Evolutionary conservation across 768 basidiomycete species (phyloP).

Genomic region (Lactifluus piperatus): DNA sequence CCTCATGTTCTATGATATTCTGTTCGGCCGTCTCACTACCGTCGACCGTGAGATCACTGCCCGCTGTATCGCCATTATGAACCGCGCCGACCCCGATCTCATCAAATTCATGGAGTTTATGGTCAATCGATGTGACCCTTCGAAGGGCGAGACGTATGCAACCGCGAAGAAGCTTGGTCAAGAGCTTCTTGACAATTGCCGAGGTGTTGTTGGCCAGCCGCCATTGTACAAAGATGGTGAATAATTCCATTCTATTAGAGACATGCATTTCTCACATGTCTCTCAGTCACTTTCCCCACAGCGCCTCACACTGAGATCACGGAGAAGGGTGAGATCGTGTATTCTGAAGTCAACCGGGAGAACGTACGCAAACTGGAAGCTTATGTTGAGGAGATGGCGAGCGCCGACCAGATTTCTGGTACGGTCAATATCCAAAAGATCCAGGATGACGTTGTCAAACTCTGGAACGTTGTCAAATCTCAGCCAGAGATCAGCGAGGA

Average conservation of each 20-base stretch:
- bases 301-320: slow-evolving; percentile 94
- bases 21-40: slow-evolving; percentile 88
- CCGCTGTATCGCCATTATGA: slow-evolving; percentile 94
- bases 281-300: slow-evolving; percentile 90
- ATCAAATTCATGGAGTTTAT: slow-evolving; percentile 93
- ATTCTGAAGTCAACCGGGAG: slow-evolving; percentile 90
- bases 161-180: slow-evolving; percentile 98
- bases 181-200: slow-evolving; percentile 88
- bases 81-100: slow-evolving; percentile 90
- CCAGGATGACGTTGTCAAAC: slow-evolving; percentile 90
- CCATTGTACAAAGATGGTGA: slow-evolving; percentile 93
- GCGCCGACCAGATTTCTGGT: slow-evolving; percentile 76
- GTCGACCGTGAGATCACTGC: slow-evolving; percentile 96
- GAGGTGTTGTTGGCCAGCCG: slow-evolving; percentile 72
- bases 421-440: slow-evolving; percentile 94
- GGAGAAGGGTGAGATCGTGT: slow-evolving; percentile 88
- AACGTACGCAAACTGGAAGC: slow-evolving; percentile 96
- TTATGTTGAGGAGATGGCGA: slow-evolving; percentile 98
- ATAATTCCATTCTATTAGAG: slow-evolving; percentile 28
- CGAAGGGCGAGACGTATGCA: slow-evolving; percentile 82
- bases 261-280: neutral
- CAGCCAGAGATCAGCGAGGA: slow-evolving; percentile 96
- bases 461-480: slow-evolving; percentile 95
- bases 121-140: slow-evolving; percentile 74
- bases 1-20: slow-evolving; percentile 97